These are phyloP conservation scores for Fraxinus quadrangulata DNA, from an alignment of 257 asterid species.

Conservation along the genomic window DNA sequence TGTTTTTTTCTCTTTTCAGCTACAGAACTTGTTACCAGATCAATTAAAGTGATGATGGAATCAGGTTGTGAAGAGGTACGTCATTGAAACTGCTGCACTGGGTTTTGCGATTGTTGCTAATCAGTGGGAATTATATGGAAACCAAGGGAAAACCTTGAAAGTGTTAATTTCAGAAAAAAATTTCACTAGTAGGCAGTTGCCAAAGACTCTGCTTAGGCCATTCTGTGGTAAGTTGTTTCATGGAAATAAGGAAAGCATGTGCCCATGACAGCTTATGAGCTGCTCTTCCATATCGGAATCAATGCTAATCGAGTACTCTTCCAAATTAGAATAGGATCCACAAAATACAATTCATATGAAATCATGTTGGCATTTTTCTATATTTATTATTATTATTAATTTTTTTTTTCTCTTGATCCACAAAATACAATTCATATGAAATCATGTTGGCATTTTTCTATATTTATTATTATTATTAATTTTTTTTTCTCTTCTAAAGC, in stretches of 20 bases:
- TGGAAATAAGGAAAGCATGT: not conserved
- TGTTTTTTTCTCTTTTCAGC: slow-evolving; percentile 47
- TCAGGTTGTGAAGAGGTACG: slow-evolving; percentile 96
- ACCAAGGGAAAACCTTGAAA: not conserved
- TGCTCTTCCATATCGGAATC: not conserved
- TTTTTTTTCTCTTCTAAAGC: not conserved
- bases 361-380: not conserved
- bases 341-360: not conserved
- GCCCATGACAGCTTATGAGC: not conserved
- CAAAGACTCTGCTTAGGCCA: not conserved
- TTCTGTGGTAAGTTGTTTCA: not conserved
- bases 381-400: too few relatives aligned
- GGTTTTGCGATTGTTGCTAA: not conserved
- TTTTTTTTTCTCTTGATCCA: not conserved
- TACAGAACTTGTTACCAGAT: slow-evolving; percentile 75
- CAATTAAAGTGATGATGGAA: slow-evolving; percentile 83
- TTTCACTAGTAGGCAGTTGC: not conserved
- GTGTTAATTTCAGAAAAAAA: not conserved
- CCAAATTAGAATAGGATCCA: not conserved
- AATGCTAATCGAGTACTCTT: not conserved
- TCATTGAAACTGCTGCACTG: not conserved
- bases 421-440: not conserved
- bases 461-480: too few relatives aligned
- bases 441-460: not conserved
- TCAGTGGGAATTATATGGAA: not conserved